phyloP scores from a whole-genome alignment of 2,329 filamentous ascomycete species.

The Calycina herbarum region DNA sequence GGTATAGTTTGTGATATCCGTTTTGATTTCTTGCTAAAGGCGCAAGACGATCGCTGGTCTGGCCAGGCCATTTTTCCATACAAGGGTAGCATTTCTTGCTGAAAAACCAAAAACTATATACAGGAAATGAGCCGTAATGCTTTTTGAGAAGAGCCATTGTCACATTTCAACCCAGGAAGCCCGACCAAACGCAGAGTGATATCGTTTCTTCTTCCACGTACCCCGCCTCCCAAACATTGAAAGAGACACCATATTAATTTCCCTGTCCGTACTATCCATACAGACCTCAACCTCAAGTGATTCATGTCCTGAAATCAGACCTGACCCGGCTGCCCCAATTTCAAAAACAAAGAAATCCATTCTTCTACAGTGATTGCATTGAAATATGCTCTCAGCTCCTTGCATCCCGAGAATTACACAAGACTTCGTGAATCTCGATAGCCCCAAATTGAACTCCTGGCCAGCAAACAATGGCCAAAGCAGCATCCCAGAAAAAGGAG shows the following conservation, averaged over 20 bases:
- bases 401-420: conserved; percentile 18
- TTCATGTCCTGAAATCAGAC: conserved; percentile 7
- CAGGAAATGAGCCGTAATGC: conserved; percentile 22
- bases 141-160: conserved; percentile 4
- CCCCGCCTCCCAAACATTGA: conserved; percentile 15
- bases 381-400: conserved; percentile 19
- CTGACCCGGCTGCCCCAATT: conserved; percentile 14
- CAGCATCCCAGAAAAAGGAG: conserved; percentile 6
- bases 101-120: conserved; percentile 24
- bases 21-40: conserved; percentile 7
- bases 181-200: conserved; percentile 13
- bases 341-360: conserved; percentile 25
- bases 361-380: conserved; percentile 34
- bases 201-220: conserved; percentile 10
- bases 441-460: conserved; percentile 26
- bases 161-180: conserved; percentile 14
- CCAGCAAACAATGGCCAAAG: conserved; percentile 18
- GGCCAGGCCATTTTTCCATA: conserved; percentile 3
- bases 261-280: conserved; percentile 29
- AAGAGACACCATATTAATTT: conserved; percentile 30
- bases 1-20: conserved; percentile 1
- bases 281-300: conserved; percentile 12
- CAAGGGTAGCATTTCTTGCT: conserved; percentile 15
- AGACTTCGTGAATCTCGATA: conserved; percentile 18
- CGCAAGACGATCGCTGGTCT: conserved; percentile 1